phyloP scores from a whole-genome alignment of 441 rosid species.

The Codiaeum variegatum region DNA sequence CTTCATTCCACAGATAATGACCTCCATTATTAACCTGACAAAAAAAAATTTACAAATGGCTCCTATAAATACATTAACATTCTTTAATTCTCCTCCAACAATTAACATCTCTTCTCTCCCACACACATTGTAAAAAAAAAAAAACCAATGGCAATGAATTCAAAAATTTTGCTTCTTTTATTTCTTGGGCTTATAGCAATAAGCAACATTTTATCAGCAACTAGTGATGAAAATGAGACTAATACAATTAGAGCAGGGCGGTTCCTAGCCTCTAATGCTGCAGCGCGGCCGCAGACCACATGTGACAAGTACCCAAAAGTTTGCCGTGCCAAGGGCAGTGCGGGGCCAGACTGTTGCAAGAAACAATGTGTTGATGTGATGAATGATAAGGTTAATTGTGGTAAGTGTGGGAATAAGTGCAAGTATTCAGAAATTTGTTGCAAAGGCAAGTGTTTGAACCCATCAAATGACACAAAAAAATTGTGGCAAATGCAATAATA shows the following conservation, averaged over 20 bases:
- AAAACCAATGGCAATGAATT: background rate
- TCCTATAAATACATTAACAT: background rate
- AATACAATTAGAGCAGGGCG: no score
- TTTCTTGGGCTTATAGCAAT: background rate
- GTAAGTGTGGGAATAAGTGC: slow-evolving; percentile 60
- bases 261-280: no score
- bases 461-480: slow-evolving; percentile 43
- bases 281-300: slow-evolving; percentile 17
- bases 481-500: slow-evolving; percentile 58
- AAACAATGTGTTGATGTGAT: slow-evolving; percentile 50
- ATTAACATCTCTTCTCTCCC: background rate
- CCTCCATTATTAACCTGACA: background rate
- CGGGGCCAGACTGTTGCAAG: slow-evolving; percentile 62
- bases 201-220: background rate
- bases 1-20: background rate
- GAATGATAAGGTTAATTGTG: slow-evolving; percentile 46
- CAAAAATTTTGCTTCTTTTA: background rate
- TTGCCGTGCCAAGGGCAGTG: slow-evolving; percentile 51
- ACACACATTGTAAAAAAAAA: no score
- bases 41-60: background rate
- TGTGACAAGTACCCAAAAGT: slow-evolving; percentile 48
- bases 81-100: background rate
- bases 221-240: no score
- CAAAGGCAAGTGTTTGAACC: slow-evolving; percentile 56
- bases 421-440: slow-evolving; percentile 53